phyloP scores from a whole-genome alignment of 2,329 filamentous ascomycete genomes.

The Alternaria sp. region DNA sequence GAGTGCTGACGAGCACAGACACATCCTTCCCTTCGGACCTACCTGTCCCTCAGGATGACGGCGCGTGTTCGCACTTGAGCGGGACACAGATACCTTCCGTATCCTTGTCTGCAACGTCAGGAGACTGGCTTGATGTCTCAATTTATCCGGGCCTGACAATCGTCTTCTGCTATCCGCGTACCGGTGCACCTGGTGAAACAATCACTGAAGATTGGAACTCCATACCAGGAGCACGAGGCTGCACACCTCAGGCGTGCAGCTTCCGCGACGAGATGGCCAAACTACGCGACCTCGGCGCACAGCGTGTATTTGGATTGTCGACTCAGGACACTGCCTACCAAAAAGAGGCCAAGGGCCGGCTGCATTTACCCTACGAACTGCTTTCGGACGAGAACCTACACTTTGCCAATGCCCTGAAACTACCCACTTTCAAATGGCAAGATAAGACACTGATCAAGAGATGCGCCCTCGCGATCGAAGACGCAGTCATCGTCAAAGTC shows the following conservation, averaged over 20 bases:
- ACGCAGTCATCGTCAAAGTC: constrained; percentile 50
- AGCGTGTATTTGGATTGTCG: constrained; percentile 49
- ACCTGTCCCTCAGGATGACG: constrained; percentile 51
- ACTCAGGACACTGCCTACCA: constrained; percentile 53
- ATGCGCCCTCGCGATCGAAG: constrained; percentile 48
- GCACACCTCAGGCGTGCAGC: constrained; percentile 53
- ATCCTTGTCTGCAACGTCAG: constrained; percentile 42
- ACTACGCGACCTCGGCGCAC: constrained; percentile 23
- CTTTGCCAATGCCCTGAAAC: constrained; percentile 41
- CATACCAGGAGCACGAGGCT: constrained; percentile 54
- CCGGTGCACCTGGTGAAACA: constrained; percentile 48
- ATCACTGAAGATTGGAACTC: constrained; percentile 52
- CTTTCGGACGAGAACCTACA: constrained; percentile 50
- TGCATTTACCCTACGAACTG: constrained; percentile 51
- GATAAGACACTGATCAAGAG: constrained; percentile 47
- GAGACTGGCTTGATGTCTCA: constrained; percentile 38
- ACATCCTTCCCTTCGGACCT: constrained; percentile 44
- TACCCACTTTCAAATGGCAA: constrained; percentile 53
- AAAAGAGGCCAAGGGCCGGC: constrained; percentile 45
- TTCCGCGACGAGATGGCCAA: constrained; percentile 46
- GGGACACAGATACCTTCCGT: constrained; percentile 36
- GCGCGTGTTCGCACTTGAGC: constrained; percentile 49
- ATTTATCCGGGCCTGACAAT: constrained; percentile 48
- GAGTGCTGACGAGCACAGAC: constrained; percentile 24
- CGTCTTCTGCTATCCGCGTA: constrained; percentile 53